Evolutionary conservation across 805 yeast species (phyloP).

Genomic region (Sungouiozyma intestinalis): DNA sequence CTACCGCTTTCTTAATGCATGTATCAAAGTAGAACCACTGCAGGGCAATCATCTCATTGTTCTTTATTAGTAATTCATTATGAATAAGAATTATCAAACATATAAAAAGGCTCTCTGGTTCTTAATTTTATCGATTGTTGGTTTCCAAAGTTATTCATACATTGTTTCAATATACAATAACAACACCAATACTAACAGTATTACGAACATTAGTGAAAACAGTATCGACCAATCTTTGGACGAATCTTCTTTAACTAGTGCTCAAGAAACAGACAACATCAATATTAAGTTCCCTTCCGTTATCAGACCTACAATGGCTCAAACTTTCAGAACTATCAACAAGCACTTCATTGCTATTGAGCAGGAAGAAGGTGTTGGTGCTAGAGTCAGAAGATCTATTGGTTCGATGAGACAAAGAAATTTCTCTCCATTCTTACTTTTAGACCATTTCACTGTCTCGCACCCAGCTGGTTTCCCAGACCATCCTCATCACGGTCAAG

Average conservation of each 20-base stretch:
- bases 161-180: not conserved
- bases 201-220: not conserved
- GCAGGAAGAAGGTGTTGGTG: slow-evolving; percentile 81
- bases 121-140: not conserved
- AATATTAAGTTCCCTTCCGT: not conserved
- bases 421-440: slow-evolving; percentile 74
- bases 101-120: not conserved
- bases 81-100: not conserved
- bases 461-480: slow-evolving; percentile 69
- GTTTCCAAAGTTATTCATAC: not conserved
- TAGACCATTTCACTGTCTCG: slow-evolving; percentile 61
- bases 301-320: not conserved
- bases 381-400: slow-evolving; percentile 67
- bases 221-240: not conserved
- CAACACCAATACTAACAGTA: slow-evolving; percentile 33
- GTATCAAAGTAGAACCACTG: not conserved
- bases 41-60: not conserved
- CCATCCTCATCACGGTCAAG: slow-evolving; percentile 75
- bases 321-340: slow-evolving; percentile 26
- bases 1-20: not conserved
- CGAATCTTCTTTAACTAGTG: not conserved
- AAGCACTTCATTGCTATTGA: slow-evolving; percentile 48
- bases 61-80: not conserved
- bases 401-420: slow-evolving; percentile 58
- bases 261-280: not conserved